These are phyloP conservation scores for Neofusicoccum ribis DNA, from an alignment of 2,329 filamentous ascomycete species.

Conservation along the genomic window DNA sequence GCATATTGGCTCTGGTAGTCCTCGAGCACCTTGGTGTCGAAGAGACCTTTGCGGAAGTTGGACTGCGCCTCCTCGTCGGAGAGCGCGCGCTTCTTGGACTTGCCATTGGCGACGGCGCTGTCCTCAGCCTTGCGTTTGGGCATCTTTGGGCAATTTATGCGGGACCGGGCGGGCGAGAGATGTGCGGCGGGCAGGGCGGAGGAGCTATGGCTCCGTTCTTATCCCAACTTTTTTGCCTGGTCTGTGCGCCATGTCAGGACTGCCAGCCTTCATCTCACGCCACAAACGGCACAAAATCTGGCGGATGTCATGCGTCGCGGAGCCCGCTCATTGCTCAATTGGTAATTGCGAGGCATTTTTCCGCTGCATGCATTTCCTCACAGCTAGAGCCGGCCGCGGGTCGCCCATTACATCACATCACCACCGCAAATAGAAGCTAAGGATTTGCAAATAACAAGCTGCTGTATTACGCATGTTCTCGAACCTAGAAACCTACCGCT, in stretches of 20 bases:
- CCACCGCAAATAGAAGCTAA: not conserved
- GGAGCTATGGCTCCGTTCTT: constrained; percentile 13
- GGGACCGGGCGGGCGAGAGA: not conserved
- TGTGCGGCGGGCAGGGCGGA: not conserved
- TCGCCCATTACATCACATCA: not conserved
- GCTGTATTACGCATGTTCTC: not conserved
- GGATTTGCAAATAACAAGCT: not conserved
- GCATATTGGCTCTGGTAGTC: constrained; percentile 39
- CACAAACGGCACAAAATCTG: constrained; percentile 5
- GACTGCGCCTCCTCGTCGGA: constrained; percentile 41
- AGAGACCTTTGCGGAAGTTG: constrained; percentile 41
- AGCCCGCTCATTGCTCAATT: not conserved
- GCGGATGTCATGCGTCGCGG: constrained; percentile 6
- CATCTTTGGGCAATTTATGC: not conserved
- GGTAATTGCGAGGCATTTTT: not conserved
- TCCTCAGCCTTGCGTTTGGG: constrained; percentile 48
- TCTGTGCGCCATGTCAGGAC: constrained; percentile 9
- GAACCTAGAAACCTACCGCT: not conserved
- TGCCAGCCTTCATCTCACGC: constrained; percentile 12
- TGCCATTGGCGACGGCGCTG: constrained; percentile 32
- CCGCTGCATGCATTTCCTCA: not conserved
- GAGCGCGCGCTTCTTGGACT: constrained; percentile 44
- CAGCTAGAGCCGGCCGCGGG: not conserved
- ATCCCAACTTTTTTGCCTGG: constrained; percentile 18
- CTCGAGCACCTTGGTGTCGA: constrained; percentile 37